A percentile compares a stretch with the other conserved stretches of the same genome.
These are phyloP conservation scores for Starmerella apicola DNA, from an alignment of 805 yeast genomes.

Conservation along the genomic window DNA sequence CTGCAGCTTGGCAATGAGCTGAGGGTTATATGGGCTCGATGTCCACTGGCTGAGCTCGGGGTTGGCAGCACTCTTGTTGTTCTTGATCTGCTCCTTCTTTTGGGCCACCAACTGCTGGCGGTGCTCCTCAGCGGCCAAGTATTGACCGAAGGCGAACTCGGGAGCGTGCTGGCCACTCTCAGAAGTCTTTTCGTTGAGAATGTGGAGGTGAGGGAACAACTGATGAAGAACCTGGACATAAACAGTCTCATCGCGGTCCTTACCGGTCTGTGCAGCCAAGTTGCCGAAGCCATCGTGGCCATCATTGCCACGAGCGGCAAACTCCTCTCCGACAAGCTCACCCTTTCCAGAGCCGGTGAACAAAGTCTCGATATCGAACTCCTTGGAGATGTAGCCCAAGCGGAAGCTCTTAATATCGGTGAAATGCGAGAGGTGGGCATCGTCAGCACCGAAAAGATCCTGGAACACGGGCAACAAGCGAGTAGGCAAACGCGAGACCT, in stretches of 20 bases:
- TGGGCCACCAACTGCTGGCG: slow-evolving; percentile 34
- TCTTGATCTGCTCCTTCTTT: slow-evolving; percentile 33
- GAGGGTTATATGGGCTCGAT: slow-evolving; percentile 28
- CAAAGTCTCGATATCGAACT: slow-evolving; percentile 29
- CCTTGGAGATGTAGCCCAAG: slow-evolving; percentile 34
- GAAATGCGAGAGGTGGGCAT: slow-evolving; percentile 14
- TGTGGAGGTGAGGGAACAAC: slow-evolving; percentile 43
- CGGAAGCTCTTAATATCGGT: slow-evolving; percentile 45
- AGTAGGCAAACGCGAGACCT: slow-evolving; percentile 35
- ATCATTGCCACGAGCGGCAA: not conserved
- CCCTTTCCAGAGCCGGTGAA: slow-evolving; percentile 5
- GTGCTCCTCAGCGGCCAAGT: slow-evolving; percentile 43
- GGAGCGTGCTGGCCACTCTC: slow-evolving; percentile 40
- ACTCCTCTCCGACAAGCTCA: slow-evolving; percentile 9
- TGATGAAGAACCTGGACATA: slow-evolving; percentile 66
- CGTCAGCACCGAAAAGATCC: slow-evolving; percentile 54
- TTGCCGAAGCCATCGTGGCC: not conserved
- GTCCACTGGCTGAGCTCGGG: slow-evolving; percentile 61
- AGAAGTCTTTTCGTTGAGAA: slow-evolving; percentile 47
- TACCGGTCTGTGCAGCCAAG: slow-evolving; percentile 30
- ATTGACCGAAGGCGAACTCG: slow-evolving; percentile 78
- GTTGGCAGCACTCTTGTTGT: slow-evolving; percentile 34
- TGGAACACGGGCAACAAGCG: slow-evolving; percentile 61
- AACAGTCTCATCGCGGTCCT: slow-evolving; percentile 55
- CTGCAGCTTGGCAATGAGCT: slow-evolving; percentile 11